phyloP scores from a whole-genome alignment of 345 rosid genomes.

The Diplotaxis tenuifolia region DNA sequence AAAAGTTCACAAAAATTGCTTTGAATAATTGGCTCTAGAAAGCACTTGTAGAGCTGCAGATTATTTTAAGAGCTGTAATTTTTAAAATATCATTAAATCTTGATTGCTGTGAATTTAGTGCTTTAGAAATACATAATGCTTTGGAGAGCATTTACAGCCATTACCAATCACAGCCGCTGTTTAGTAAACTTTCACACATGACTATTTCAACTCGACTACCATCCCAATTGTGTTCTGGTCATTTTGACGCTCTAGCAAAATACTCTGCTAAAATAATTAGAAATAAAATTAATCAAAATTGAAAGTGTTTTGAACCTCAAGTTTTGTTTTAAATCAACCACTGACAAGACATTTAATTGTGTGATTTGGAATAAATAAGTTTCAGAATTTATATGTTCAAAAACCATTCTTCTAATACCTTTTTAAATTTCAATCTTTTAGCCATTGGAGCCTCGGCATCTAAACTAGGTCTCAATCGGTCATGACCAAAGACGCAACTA shows the following conservation, averaged over 20 bases:
- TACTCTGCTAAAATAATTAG: neutral
- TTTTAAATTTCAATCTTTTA: slow-evolving; percentile 49
- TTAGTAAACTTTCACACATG: neutral
- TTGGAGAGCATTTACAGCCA: no score
- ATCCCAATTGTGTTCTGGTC: neutral
- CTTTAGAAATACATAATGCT: no score
- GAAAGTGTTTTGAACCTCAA: neutral
- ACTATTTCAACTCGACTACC: neutral
- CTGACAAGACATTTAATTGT: neutral
- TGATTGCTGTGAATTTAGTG: no score
- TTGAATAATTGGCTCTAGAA: no score
- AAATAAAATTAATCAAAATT: neutral
- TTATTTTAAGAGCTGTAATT: no score
- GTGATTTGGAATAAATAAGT: neutral
- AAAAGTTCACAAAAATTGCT: no score
- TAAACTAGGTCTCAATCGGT: slow-evolving; percentile 21
- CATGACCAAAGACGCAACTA: slow-evolving; percentile 48
- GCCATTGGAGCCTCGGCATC: slow-evolving; percentile 30
- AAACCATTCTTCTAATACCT: slow-evolving; percentile 6
- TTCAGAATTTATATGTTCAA: slow-evolving; percentile 5
- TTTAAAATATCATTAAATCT: no score
- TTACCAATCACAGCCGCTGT: no score
- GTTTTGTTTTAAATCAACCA: neutral
- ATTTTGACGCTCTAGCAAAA: neutral
- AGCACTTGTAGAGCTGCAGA: no score